Evolutionary conservation across 2,329 filamentous ascomycete species (phyloP), one percentile per base, ranked within the genome.

Genomic region (Talaromyces atroroseus): DNA sequence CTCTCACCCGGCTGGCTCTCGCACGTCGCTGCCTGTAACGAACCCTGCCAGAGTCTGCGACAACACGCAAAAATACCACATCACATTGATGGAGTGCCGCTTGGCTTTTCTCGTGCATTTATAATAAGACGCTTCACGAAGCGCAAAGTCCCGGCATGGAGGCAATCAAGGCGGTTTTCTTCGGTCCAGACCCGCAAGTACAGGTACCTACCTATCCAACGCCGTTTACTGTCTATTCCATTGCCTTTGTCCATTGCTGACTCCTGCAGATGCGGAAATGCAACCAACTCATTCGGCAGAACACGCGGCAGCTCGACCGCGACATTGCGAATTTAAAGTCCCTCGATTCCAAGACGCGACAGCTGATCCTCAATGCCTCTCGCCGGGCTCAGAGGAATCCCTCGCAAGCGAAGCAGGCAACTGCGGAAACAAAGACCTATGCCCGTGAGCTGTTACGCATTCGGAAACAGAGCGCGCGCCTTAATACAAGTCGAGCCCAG

Each of bases 251-350:
- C 44, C 32, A 10, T 34, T 49, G 49, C 24, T 44, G 14, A 56
- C 61, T 18, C 45, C 49, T 49, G 26, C 66, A 99, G 92, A 87
- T 94, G 76, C 87, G 92, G 61, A 97, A 96, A 86, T 97, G 92
- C 76, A 96, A 96, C 74, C 79, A 84, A 60, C 83, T 97, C 60
- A 88, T 99, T 66, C 90, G 92, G 59, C 78, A 85, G 70, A 96
- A 97, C 74, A 88, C 90, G 60, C 91, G 94, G 68, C 92, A 95
- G 70, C 83, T 99, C 66, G 94, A 99, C 73, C 92, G 94, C 69
- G 92, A 97, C 75, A 92, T 99, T 70, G 76, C 81, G 54, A 80
- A 85, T 62, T 83, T 94, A 62, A 92, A 89, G 72, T 78, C 83
- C 56, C 86, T 90, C 63, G 92, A 99, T 72, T 76, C 76, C 68